A percentile compares a stretch with the other conserved stretches of the same genome.
These are phyloP conservation scores for Smittium culicis DNA, from an alignment of 371 early-diverging fungal species.

Conservation along the genomic window DNA sequence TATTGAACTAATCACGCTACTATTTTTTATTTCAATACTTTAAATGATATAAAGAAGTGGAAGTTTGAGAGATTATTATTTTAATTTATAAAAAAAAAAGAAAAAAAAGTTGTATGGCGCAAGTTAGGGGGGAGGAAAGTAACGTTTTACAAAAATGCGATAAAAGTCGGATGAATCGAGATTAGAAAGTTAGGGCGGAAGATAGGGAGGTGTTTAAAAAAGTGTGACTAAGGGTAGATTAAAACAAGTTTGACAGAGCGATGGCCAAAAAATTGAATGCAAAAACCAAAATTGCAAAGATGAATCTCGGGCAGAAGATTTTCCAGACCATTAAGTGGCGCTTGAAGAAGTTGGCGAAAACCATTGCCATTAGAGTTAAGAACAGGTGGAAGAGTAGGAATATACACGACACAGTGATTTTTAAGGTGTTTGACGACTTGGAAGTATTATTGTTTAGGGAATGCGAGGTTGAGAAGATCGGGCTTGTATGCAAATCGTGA, in stretches of 20 bases:
- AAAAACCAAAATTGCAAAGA: constrained; percentile 39
- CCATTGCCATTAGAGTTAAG: constrained; percentile 37
- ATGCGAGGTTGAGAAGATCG: background rate
- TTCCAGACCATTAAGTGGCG: constrained; percentile 93
- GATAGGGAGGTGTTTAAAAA: too few relatives aligned
- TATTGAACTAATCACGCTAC: too few relatives aligned
- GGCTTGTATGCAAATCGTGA: background rate
- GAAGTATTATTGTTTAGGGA: background rate
- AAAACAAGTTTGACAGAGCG: background rate
- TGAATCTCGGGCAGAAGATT: constrained; percentile 79
- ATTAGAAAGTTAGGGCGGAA: too few relatives aligned
- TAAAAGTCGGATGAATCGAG: too few relatives aligned
- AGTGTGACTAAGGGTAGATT: too few relatives aligned
- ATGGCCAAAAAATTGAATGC: background rate
- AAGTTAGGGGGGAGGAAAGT: too few relatives aligned
- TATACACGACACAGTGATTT: constrained; percentile 16
- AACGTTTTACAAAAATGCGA: too few relatives aligned
- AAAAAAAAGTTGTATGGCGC: too few relatives aligned
- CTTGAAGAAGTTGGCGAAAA: constrained; percentile 49
- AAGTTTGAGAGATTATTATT: too few relatives aligned
- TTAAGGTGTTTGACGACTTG: background rate
- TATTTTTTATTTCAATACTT: too few relatives aligned
- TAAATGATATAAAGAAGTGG: too few relatives aligned
- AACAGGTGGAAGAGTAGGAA: constrained; percentile 29
- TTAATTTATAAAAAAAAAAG: too few relatives aligned